Conservation (phyloP, 768 basidiomycete genomes). For the Omphalotus guepiniiformis region DNA sequence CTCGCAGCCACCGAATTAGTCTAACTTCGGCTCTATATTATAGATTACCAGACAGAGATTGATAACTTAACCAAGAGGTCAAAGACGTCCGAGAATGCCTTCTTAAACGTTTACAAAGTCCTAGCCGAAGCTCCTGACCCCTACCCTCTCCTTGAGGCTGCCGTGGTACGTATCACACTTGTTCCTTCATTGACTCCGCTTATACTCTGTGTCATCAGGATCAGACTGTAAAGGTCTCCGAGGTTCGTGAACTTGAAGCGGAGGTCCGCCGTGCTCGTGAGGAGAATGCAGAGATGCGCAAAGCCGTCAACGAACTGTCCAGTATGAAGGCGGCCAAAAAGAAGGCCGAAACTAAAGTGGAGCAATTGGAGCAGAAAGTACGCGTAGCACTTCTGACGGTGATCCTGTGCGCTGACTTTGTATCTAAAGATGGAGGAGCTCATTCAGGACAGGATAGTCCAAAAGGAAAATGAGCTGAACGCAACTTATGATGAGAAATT, state of each 20-base stretch:
- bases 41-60: conserved; percentile 95
- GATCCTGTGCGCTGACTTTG: background rate
- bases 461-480: conserved; percentile 95
- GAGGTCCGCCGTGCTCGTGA: conserved; percentile 72
- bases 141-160: conserved; percentile 92
- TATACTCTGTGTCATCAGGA: conserved; percentile 46
- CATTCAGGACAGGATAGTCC: conserved; percentile 82
- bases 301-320: conserved; percentile 59
- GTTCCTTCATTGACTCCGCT: background rate
- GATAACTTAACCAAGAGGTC: conserved; percentile 92
- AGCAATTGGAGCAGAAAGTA: conserved; percentile 83
- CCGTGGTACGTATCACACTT: conserved; percentile 54
- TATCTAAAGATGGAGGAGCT: conserved; percentile 84
- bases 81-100: conserved; percentile 90
- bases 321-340: conserved; percentile 66
- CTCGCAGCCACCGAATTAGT: background rate
- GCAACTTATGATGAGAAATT: conserved; percentile 96
- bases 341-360: conserved; percentile 68
- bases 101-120: conserved; percentile 95
- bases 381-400: conserved; percentile 11
- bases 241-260: conserved; percentile 69
- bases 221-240: conserved; percentile 87
- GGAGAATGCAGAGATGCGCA: conserved; percentile 80
- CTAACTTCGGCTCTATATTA: conserved; percentile 2
- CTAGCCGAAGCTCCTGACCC: conserved; percentile 97